These are phyloP conservation scores for Extremus antarcticus DNA, from an alignment of 495 filamentous ascomycete genomes.

Conservation along the genomic window DNA sequence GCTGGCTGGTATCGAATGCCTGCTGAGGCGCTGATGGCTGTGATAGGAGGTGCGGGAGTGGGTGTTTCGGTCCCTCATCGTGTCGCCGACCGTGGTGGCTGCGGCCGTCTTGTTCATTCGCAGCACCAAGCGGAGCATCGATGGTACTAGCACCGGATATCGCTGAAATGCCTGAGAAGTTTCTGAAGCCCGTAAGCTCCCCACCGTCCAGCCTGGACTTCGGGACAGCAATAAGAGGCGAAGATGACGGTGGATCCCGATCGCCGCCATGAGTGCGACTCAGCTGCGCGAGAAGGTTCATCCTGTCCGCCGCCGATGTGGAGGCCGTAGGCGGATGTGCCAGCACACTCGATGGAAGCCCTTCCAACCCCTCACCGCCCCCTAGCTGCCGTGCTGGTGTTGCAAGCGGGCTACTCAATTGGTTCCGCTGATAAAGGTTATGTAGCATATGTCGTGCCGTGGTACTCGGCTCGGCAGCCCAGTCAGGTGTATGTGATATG, in stretches of 20 bases:
- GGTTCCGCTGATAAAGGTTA: conserved; percentile 4
- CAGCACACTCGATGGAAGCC: conserved; percentile 4
- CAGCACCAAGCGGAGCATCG: conserved; percentile 7
- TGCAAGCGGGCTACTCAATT: conserved; percentile 1
- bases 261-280: background rate
- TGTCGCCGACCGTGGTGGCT: background rate
- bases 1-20: conserved; percentile 8
- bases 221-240: background rate
- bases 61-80: background rate
- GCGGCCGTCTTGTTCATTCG: background rate
- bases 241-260: background rate
- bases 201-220: background rate
- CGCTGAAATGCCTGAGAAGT: conserved; percentile 7
- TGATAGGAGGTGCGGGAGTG: background rate
- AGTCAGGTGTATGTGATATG: conserved; percentile 19
- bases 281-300: background rate
- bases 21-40: background rate
- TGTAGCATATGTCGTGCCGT: conserved; percentile 8
- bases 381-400: conserved; percentile 11
- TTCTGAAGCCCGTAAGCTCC: conserved; percentile 6
- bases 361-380: background rate
- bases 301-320: background rate
- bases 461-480: conserved; percentile 12
- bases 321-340: conserved; percentile 7
- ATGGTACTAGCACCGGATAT: conserved; percentile 19